Evolutionary conservation across 148 eudicot genomes (phyloP), one percentile per base, ranked within the genome.

Genomic region (Diospyros kaki): DNA sequence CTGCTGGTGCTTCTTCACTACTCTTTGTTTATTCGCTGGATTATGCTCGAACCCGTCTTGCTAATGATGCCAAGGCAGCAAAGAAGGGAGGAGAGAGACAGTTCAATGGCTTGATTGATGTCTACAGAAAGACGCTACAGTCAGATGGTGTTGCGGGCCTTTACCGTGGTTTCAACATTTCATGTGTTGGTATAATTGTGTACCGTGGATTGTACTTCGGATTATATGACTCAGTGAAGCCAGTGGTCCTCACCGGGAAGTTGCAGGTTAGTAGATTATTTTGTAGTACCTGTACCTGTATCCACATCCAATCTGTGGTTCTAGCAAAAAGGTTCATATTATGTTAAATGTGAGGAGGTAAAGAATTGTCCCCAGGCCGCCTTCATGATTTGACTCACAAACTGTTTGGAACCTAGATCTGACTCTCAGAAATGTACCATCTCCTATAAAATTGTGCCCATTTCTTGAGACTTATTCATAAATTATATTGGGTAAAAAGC

Each of bases 181-280:
- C 94, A 2, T 84, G 88, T 78, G 86, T 84, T 63, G 91, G 91
- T 60, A 89, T 89, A 78, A 80, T 89, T 75, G 89, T 89, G 60
- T 89, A 87, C 84, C 91, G 90, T 82, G 95, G 95, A n/a, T 80
- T 90, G 81, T 90, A 88, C 86, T 90, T 90, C 46, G 92, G 95
- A 41, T 63, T 88, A 82, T 90, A 88, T 42, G 95, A 90, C 15
- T 90, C 92, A 6, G 73, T 90, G 75, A 88, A 90, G 84, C 90
- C 90, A 17, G 92, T 87, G 39, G 10, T 90, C 50, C 83, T 90
- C 80, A 88, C 94, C 13, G 94, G 94, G 77, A 71, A 69, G 2
- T 45, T 88, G 88, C 78, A 87, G 93, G 93, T 89, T 63, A 69
- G 85, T 73, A 11, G 18, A 64, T 50, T 4, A n/a, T 53, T 44